Conservation (phyloP, 1,284 basidiomycete genomes). For the Cutaneotrichosporon dermatis region DNA sequence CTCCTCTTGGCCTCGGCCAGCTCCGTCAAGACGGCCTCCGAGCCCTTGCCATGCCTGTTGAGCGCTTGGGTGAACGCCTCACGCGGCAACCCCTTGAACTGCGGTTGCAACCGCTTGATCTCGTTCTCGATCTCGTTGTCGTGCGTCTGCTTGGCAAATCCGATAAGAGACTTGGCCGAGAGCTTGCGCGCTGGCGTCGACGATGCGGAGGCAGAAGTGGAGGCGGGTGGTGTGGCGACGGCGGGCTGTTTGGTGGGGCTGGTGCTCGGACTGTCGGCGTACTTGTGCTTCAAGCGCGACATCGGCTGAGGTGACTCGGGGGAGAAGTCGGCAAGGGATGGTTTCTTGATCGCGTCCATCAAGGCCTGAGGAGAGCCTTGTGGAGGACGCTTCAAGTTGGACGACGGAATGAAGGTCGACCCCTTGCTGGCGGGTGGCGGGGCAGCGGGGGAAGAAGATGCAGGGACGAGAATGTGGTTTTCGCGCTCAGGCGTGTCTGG, state of each 20-base stretch:
- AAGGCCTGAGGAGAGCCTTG: not conserved
- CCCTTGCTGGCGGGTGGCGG: not conserved
- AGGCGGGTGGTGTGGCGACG: no score
- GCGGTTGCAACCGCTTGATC: constrained; percentile 16
- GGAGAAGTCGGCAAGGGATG: constrained; percentile 8
- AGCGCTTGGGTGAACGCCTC: constrained; percentile 16
- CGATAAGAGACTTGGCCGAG: constrained; percentile 8
- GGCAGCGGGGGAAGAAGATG: constrained; percentile 7
- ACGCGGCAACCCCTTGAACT: constrained; percentile 22
- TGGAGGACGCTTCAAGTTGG: constrained; percentile 4
- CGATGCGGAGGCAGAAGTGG: constrained; percentile 7
- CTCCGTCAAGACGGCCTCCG: constrained; percentile 3
- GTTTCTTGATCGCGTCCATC: not conserved
- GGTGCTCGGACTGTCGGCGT: constrained; percentile 17
- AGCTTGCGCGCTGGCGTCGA: constrained; percentile 15
- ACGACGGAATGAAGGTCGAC: constrained; percentile 9
- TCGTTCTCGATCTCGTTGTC: constrained; percentile 11
- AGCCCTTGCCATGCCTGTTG: constrained; percentile 16
- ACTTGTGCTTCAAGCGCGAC: constrained; percentile 24
- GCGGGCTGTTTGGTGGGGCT: constrained; percentile 2
- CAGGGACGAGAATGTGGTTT: constrained; percentile 8
- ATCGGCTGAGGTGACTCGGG: constrained; percentile 23
- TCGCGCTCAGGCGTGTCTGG: constrained; percentile 2
- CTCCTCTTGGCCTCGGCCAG: not conserved
- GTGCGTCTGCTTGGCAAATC: constrained; percentile 13